These are phyloP conservation scores for Xanthoparmelia taractica DNA, from an alignment of 495 filamentous ascomycete species.

Conservation along the genomic window DNA sequence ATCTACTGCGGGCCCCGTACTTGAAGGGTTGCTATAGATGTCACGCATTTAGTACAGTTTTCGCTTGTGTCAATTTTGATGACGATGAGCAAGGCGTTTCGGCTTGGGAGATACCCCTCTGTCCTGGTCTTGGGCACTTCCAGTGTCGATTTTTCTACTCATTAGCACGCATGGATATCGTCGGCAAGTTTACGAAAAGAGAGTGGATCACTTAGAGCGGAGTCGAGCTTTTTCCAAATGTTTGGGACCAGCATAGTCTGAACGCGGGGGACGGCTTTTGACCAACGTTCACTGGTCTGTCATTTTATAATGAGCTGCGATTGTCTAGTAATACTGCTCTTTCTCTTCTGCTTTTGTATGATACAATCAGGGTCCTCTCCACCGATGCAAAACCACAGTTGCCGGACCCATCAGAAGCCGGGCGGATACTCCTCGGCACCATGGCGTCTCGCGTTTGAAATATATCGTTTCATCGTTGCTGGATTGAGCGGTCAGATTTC, in stretches of 20 bases:
- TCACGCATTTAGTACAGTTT: not conserved
- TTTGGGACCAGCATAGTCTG: not conserved
- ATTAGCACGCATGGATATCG: not conserved
- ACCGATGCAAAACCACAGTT: not conserved
- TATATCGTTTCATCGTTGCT: not conserved
- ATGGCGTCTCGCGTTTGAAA: not conserved
- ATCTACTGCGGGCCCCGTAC: slow-evolving; percentile 1
- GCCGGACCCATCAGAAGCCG: not conserved
- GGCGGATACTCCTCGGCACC: not conserved
- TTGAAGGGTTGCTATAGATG: slow-evolving; percentile 6
- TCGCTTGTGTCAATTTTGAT: slow-evolving; percentile 4
- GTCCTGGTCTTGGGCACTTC: slow-evolving; percentile 3
- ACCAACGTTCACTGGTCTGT: not conserved
- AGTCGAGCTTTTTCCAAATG: not conserved
- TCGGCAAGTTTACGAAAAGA: not conserved
- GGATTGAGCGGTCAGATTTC: not conserved
- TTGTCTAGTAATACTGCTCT: not conserved
- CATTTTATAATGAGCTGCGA: not conserved
- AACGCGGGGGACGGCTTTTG: not conserved
- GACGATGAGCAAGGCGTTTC: slow-evolving; percentile 21
- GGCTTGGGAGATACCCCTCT: slow-evolving; percentile 15
- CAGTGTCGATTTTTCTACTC: slow-evolving; percentile 13
- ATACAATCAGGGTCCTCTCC: not conserved
- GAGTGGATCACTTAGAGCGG: not conserved
- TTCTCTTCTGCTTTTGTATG: slow-evolving; percentile 1